Base-by-base conservation (phyloP, 2,329 filamentous ascomycete species). In the Catunica adiposa region DNA sequence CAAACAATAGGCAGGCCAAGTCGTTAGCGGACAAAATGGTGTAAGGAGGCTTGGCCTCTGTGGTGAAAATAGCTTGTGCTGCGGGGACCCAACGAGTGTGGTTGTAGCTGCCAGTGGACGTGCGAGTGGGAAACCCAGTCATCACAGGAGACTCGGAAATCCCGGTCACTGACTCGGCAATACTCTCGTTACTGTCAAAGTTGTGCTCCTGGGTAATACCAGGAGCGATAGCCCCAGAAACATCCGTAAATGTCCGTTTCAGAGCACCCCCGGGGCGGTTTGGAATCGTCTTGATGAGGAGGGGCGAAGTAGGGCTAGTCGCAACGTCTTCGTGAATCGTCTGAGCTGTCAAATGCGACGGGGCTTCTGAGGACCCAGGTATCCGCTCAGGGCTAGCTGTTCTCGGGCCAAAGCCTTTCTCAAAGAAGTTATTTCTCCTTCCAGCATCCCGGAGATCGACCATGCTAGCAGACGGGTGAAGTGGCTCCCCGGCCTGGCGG, bases 11-110 rank as follows among this genome's bases (percentile, higher is more conserved):
- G 68, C 92, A 98, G 17, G 92, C 92, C 51, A 98, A 74, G 66
- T 98, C 92, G 65, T 98, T 98, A 52, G 92, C 92, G 2, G 92
- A 87, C 54, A 96, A 78, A 58, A 98, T 96, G 1, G 90, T 98
- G 86, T 89, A 98, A 2, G 90, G 92, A 7, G 87, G 79, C 60
- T 84, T 82, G 14, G 86, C 78, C 67, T 94, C 87, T n/a, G 92
- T 98, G 6, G 90, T 94, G 66, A 98, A 98, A 57, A 98, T 96
- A 54, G 92, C 92, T 67, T 98, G 92, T 3, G 90, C 86, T 44
- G 88, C 86, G 6, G 89, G 89, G 14, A 86, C 83, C 82, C 89
- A 95, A 67, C 92, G 81, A 63, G 86, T 92, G 57, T 87, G 85
- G 68, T 96, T 89, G 7, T 85, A n/a, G n/a, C n/a, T 77, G 8